phyloP scores from a whole-genome alignment of 1,139 yeast species.

The Magnusiomyces sp. region DNA sequence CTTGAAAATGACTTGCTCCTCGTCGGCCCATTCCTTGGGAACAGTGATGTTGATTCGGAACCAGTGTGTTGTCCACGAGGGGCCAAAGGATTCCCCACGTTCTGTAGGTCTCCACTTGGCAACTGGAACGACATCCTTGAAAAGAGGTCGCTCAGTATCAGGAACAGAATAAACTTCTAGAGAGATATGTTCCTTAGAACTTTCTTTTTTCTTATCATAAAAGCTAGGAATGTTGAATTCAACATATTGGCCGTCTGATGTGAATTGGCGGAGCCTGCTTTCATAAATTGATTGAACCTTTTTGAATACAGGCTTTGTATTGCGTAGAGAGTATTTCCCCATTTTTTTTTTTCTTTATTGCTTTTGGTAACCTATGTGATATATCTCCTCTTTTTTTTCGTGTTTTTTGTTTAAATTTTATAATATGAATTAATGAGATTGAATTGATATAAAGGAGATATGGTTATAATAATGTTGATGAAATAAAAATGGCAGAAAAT shows the following conservation, averaged over 20 bases:
- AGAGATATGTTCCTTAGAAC: slow-evolving; percentile 34
- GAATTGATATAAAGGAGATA: too few relatives aligned
- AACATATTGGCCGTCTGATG: slow-evolving; percentile 59
- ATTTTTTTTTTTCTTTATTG: not conserved
- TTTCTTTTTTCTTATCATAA: slow-evolving; percentile 51
- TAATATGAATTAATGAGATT: too few relatives aligned
- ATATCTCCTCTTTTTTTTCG: too few relatives aligned
- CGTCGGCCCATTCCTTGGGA: slow-evolving; percentile 40
- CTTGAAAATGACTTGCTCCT: slow-evolving; percentile 45
- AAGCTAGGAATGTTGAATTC: slow-evolving; percentile 73
- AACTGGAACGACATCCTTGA: slow-evolving; percentile 53
- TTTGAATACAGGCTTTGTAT: slow-evolving; percentile 68
- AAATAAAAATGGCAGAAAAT: too few relatives aligned
- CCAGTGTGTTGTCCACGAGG: slow-evolving; percentile 97
- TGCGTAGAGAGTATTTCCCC: slow-evolving; percentile 34
- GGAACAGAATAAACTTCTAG: slow-evolving; percentile 61
- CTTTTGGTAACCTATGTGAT: too few relatives aligned
- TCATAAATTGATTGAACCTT: slow-evolving; percentile 76
- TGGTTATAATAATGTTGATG: too few relatives aligned
- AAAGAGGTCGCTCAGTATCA: slow-evolving; percentile 60
- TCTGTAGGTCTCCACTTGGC: slow-evolving; percentile 51
- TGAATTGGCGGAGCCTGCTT: slow-evolving; percentile 72
- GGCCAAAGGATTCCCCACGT: slow-evolving; percentile 78
- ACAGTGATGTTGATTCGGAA: slow-evolving; percentile 57
- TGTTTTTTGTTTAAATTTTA: too few relatives aligned